A percentile compares a stretch with the other conserved stretches of the same genome.
phyloP scores from a whole-genome alignment of 2,329 filamentous ascomycete species.

The Fusarium tanahbumbuense region DNA sequence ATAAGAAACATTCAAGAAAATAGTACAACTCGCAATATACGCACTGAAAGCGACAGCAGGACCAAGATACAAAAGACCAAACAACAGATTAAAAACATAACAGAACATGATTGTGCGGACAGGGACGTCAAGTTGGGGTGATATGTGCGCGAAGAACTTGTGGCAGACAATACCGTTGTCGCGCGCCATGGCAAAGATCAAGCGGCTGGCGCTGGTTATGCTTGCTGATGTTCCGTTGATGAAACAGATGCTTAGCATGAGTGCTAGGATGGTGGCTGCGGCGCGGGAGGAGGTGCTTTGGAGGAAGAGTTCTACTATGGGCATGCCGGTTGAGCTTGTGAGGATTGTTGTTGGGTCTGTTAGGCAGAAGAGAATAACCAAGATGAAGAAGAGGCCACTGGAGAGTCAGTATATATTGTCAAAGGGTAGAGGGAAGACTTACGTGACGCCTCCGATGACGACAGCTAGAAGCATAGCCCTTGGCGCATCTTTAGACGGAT shows the following conservation, averaged over 20 bases:
- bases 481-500: conserved; percentile 54
- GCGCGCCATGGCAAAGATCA: conserved; percentile 52
- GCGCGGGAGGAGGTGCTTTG: conserved; percentile 56
- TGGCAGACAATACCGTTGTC: conserved; percentile 35
- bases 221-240: conserved; percentile 56
- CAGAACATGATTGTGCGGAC: conserved; percentile 27
- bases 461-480: conserved; percentile 58
- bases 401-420: background rate
- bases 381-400: conserved; percentile 53
- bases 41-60: conserved; percentile 35
- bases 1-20: conserved; percentile 36
- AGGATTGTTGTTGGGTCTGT: conserved; percentile 53
- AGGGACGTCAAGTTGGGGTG: conserved; percentile 18
- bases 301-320: conserved; percentile 59
- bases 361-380: conserved; percentile 57
- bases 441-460: conserved; percentile 56
- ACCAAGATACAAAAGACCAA: conserved; percentile 34
- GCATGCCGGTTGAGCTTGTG: conserved; percentile 55
- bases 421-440: conserved; percentile 13
- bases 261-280: conserved; percentile 51
- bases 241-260: conserved; percentile 58
- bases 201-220: conserved; percentile 55
- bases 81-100: conserved; percentile 31
- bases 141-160: conserved; percentile 24
- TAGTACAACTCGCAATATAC: conserved; percentile 35